Evolutionary conservation across 148 eudicot species (phyloP).

Genomic region (Cornus florida): DNA sequence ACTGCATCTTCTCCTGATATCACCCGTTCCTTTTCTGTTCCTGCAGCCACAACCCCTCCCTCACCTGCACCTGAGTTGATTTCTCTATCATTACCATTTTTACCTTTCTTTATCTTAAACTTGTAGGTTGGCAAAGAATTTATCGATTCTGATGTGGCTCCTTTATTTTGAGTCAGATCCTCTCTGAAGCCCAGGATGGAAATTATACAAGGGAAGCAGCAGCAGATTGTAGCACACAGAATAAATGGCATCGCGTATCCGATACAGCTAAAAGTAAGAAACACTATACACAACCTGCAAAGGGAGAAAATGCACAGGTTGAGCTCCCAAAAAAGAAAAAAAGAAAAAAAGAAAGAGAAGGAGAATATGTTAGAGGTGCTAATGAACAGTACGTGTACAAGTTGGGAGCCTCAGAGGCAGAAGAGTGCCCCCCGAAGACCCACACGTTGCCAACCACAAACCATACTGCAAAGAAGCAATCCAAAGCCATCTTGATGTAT

Average conservation of each 20-base stretch:
- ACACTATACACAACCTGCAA: slow-evolving; percentile 85
- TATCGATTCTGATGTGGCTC: slow-evolving; percentile 85
- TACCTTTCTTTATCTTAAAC: slow-evolving; percentile 71
- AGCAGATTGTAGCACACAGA: slow-evolving; percentile 90
- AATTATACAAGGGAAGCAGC: slow-evolving; percentile 94
- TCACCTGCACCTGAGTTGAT: slow-evolving; percentile 38
- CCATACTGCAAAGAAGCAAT: slow-evolving; percentile 98
- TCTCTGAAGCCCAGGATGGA: slow-evolving; percentile 86
- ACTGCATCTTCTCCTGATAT: slow-evolving; percentile 97
- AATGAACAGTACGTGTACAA: slow-evolving; percentile 66
- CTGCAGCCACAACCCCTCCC: slow-evolving; percentile 75
- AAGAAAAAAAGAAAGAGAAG: too few species aligned
- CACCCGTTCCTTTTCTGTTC: slow-evolving; percentile 82
- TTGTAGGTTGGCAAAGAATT: slow-evolving; percentile 84
- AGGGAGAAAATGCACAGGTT: slow-evolving; percentile 10
- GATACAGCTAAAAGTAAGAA: slow-evolving; percentile 84
- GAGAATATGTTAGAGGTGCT: neutral
- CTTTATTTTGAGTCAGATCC: slow-evolving; percentile 73
- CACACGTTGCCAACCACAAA: slow-evolving; percentile 97
- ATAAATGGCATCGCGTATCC: slow-evolving; percentile 98
- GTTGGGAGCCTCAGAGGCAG: slow-evolving; percentile 83
- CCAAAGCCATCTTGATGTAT: slow-evolving; percentile 86
- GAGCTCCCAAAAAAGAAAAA: slow-evolving; percentile 10
- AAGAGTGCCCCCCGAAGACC: slow-evolving; percentile 95
- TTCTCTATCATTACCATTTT: slow-evolving; percentile 36